Percentiles rank a stretch among this genome's conserved stretches.
phyloP scores from a whole-genome alignment of 805 yeast species.

The Starmerella bombi region DNA sequence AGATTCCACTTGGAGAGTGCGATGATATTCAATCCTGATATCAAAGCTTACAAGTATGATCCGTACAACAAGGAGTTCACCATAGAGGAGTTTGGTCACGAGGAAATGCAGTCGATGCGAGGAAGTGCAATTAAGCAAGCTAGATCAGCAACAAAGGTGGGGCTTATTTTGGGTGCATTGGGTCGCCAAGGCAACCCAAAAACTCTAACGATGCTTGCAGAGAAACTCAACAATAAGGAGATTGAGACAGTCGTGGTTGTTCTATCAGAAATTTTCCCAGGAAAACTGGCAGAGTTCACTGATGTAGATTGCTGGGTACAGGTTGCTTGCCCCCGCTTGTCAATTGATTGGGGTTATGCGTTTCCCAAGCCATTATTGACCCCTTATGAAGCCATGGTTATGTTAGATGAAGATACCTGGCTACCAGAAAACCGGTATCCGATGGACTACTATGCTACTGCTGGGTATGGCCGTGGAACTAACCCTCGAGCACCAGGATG shows the following conservation, averaged over 20 bases:
- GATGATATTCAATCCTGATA: constrained; percentile 90
- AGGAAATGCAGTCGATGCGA: constrained; percentile 63
- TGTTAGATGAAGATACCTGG: constrained; percentile 51
- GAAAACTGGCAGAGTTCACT: constrained; percentile 79
- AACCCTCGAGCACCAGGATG: constrained; percentile 33
- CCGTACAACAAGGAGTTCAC: constrained; percentile 91
- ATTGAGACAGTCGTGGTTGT: constrained; percentile 66
- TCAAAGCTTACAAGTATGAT: constrained; percentile 88
- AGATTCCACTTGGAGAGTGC: constrained; percentile 89
- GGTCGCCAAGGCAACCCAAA: constrained; percentile 89
- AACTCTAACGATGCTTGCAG: constrained; percentile 58
- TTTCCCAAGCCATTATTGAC: constrained; percentile 82
- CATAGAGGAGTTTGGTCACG: constrained; percentile 73
- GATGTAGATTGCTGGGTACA: constrained; percentile 92
- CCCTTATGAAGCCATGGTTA: constrained; percentile 92
- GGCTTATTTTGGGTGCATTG: constrained; percentile 78
- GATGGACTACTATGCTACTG: constrained; percentile 85
- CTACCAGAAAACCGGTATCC: constrained; percentile 47
- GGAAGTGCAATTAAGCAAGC: constrained; percentile 62
- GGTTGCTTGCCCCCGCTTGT: constrained; percentile 91
- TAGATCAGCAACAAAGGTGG: constrained; percentile 47
- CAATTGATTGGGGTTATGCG: constrained; percentile 98
- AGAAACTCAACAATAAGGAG: constrained; percentile 40
- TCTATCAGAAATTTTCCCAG: constrained; percentile 86
- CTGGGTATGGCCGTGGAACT: constrained; percentile 86